Percentiles rank a stretch among this genome's conserved stretches.
phyloP scores from a whole-genome alignment of 2,329 filamentous ascomycete genomes.

The Arthrinium puccinioides region DNA sequence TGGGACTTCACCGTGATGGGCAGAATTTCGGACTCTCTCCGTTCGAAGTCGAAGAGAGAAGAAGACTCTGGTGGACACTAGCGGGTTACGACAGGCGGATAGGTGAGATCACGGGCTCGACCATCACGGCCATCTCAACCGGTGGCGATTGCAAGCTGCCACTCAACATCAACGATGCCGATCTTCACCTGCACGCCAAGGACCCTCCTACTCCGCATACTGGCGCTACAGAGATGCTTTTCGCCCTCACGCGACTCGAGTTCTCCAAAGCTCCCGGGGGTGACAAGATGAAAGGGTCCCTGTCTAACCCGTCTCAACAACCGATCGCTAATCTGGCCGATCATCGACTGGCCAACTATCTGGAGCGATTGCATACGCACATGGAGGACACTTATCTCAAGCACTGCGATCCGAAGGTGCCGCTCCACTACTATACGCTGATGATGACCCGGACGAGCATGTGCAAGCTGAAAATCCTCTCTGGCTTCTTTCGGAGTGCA shows the following conservation, averaged over 20 bases:
- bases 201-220: slow-evolving; percentile 39
- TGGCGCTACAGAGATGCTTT: slow-evolving; percentile 54
- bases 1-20: slow-evolving; percentile 62
- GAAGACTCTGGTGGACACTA: slow-evolving; percentile 67
- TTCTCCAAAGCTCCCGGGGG: slow-evolving; percentile 47
- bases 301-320: slow-evolving; percentile 28
- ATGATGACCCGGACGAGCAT: slow-evolving; percentile 49
- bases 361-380: slow-evolving; percentile 46
- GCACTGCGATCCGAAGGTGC: slow-evolving; percentile 50
- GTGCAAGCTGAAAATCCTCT: slow-evolving; percentile 49
- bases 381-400: slow-evolving; percentile 50
- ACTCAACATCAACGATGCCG: slow-evolving; percentile 55
- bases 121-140: slow-evolving; percentile 47
- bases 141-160: slow-evolving; percentile 48
- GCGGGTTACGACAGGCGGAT: slow-evolving; percentile 62
- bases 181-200: slow-evolving; percentile 50
- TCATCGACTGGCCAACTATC: slow-evolving; percentile 39
- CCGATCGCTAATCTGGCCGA: slow-evolving; percentile 41
- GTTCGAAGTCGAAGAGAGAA: slow-evolving; percentile 64
- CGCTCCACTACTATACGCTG: slow-evolving; percentile 51
- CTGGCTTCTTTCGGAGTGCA: slow-evolving; percentile 43
- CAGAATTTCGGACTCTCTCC: slow-evolving; percentile 39
- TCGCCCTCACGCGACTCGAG: slow-evolving; percentile 49
- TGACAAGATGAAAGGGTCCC: slow-evolving; percentile 30
- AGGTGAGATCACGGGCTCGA: slow-evolving; percentile 56